Percentiles rank a stretch among this genome's conserved stretches.
Evolutionary conservation across 1,139 yeast genomes (phyloP).

Genomic region (Dujonia santamariae): DNA sequence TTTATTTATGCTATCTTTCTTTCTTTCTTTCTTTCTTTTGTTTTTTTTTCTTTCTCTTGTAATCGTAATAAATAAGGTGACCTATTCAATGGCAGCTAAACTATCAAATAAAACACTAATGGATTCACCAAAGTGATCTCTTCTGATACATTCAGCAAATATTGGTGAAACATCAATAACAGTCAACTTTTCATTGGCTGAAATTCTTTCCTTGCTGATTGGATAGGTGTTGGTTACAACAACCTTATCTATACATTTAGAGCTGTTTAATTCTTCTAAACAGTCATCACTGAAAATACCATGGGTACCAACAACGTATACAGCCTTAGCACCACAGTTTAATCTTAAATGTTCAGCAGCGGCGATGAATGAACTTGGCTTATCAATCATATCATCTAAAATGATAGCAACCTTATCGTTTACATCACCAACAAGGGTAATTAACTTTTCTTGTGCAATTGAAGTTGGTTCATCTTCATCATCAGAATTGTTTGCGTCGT

Average conservation of each 20-base stretch:
- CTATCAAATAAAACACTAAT: conserved; percentile 90
- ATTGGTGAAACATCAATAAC: conserved; percentile 93
- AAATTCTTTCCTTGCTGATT: conserved; percentile 59
- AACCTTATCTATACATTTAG: conserved; percentile 79
- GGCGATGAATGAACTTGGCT: conserved; percentile 89
- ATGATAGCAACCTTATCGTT: conserved; percentile 87
- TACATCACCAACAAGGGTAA: conserved; percentile 96
- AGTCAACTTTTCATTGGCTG: conserved; percentile 61
- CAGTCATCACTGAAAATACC: conserved; percentile 90
- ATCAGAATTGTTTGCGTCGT: conserved; percentile 77
- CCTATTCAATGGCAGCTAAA: conserved; percentile 58
- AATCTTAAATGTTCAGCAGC: conserved; percentile 96
- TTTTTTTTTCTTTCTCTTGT: background rate
- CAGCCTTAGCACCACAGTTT: conserved; percentile 92
- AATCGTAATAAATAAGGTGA: background rate
- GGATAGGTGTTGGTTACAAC: conserved; percentile 98
- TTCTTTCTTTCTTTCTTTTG: background rate
- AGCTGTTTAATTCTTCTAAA: conserved; percentile 71
- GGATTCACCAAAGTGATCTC: conserved; percentile 97
- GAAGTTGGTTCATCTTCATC: conserved; percentile 80
- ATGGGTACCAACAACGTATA: conserved; percentile 91
- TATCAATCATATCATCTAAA: conserved; percentile 94
- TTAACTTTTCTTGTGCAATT: conserved; percentile 74
- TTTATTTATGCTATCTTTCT: background rate
- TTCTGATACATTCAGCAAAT: conserved; percentile 96